A percentile compares a stretch with the other conserved stretches of the same genome.
phyloP scores from a whole-genome alignment of 148 eudicot genomes.

The Rhododendron mucronatum region DNA sequence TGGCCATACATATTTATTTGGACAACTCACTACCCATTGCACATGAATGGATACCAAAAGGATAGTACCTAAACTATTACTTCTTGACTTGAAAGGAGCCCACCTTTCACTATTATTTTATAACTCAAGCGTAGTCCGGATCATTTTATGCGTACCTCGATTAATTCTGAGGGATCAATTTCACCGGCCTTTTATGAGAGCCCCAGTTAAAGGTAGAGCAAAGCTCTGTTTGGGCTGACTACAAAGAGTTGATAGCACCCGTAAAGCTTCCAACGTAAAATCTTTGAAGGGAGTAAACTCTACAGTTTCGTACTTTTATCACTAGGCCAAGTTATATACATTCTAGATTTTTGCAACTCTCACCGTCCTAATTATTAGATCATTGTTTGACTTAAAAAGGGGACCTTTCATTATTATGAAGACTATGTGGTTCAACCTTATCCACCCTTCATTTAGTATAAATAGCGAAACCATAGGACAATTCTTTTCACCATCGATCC shows the following conservation, averaged over 20 bases:
- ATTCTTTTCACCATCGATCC: not conserved
- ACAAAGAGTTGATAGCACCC: too few species aligned
- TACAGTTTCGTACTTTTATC: too few species aligned
- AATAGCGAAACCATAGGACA: not conserved
- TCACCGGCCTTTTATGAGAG: fast-evolving
- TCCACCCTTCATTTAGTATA: not conserved
- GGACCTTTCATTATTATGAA: not conserved
- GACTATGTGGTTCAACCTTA: not conserved
- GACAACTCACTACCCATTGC: not conserved
- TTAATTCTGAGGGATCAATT: too few species aligned
- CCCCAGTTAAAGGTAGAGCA: too few species aligned
- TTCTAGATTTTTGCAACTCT: not conserved
- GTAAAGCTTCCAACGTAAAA: too few species aligned
- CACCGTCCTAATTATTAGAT: not conserved
- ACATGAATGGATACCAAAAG: not conserved
- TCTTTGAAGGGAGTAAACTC: too few species aligned
- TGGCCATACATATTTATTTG: not conserved
- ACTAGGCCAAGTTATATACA: not conserved
- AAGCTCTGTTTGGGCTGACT: too few species aligned
- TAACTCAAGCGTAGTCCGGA: too few species aligned
- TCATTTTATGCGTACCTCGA: too few species aligned
- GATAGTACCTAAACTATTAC: not conserved
- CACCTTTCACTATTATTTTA: not conserved
- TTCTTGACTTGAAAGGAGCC: not conserved
- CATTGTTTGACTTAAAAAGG: not conserved